Base-by-base conservation (phyloP, 1,284 basidiomycete genomes). In the Apiotrichum akiyoshidainum region DNA sequence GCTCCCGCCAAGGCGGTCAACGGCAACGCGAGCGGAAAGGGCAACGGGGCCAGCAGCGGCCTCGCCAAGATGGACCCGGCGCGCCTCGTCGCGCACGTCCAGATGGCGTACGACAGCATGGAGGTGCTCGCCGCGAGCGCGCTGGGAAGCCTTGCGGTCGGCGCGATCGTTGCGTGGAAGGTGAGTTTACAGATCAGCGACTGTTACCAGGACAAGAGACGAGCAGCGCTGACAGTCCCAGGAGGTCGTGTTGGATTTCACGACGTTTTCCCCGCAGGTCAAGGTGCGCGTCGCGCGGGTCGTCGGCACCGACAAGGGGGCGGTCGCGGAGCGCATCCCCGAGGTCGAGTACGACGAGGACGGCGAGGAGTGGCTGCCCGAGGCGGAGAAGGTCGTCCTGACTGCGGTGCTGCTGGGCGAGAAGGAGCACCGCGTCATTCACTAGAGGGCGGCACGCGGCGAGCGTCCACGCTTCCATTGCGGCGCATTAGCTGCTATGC, bases 201-300 rank as follows among this genome's bases (percentile, higher is more conserved):
- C n/a, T n/a, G n/a, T n/a, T n/a, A n/a, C n/a, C n/a, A n/a, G n/a
- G n/a, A n/a, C n/a, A 5, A 1, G 26, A 16, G 11, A 14, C 13
- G 10, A 14, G 1, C n/a, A 40, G 49, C 14, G 10, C 21, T 57
- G 48, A 57, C 44, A 7, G 26, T 3, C 22, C 2, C 58, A 75
- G 72, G 72, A 69, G 14, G 58, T 75, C 26, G 68, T 66, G 48
- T 57, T 76, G 19, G 65, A 75, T 57, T 45, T 70, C 46, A 42
- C 39, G 21, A 73, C 69, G 1, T 75, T 72, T 46, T 64, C 69
- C n/a, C 74, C 74, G 16, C 65, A 65, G 40, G 48, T 75, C 21
- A 51, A 56, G n/a, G 54, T 71, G 11, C 61, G 70, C 14, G 40
- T 75, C 9, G 71, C 47, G 8, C 59, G 55, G 35, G 56, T 72